Conservation (phyloP, 768 basidiomycete genomes). For the Chalciporus chontae region DNA sequence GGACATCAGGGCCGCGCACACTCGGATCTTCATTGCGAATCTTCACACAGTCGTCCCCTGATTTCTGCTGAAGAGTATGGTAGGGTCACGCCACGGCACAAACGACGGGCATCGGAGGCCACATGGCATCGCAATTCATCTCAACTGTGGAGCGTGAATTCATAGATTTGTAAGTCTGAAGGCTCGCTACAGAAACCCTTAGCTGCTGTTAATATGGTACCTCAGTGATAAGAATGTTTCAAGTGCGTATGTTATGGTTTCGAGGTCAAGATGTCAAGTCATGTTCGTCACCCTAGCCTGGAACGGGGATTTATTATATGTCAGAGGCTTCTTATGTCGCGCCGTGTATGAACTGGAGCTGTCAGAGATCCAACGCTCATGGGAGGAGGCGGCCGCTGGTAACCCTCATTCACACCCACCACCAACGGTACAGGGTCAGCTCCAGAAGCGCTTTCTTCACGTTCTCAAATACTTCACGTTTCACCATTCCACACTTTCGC, state of each 20-base stretch:
- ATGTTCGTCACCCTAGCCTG: too few relatives aligned
- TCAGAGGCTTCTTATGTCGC: conserved; percentile 12
- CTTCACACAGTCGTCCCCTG: not conserved
- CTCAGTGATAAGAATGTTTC: conserved; percentile 9
- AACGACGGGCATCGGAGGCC: conserved; percentile 15
- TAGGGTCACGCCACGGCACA: conserved; percentile 12
- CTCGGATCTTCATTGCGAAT: conserved; percentile 13
- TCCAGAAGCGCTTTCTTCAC: not conserved
- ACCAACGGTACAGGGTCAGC: not conserved
- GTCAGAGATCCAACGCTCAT: conserved; percentile 2
- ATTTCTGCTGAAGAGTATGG: not conserved
- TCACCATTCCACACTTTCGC: conserved; percentile 56
- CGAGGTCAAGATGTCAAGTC: too few relatives aligned
- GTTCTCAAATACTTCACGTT: not conserved
- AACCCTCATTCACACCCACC: not conserved
- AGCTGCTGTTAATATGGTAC: not conserved
- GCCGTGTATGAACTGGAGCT: conserved; percentile 12
- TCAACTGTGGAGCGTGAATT: conserved; percentile 18
- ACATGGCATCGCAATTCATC: conserved; percentile 16
- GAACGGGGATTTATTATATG: not conserved
- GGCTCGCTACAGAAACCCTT: too few relatives aligned
- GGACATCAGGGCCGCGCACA: conserved; percentile 7
- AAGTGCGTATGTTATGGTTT: not conserved
- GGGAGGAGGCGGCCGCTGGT: not conserved
- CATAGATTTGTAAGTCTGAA: conserved; percentile 12